Evolutionary conservation across 306 rosid genomes (phyloP), one percentile per base, ranked within the genome.

Genomic region (Erythrophleum fordii): DNA sequence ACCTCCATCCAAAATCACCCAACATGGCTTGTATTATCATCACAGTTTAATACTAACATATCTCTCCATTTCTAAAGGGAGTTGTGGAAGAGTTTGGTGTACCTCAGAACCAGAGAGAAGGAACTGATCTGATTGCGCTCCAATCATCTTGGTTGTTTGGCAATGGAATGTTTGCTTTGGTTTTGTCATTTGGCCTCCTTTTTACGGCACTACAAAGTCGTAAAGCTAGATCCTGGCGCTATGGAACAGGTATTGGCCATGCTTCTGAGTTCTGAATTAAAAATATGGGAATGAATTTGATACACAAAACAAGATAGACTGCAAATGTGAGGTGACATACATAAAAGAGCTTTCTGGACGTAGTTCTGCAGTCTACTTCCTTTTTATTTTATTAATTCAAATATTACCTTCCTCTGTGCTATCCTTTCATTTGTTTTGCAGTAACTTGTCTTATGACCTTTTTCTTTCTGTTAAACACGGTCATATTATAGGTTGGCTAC

Each of bases 161-260:
- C 74, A 94, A 94, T 86, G 98, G 98, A 84, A 94, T 92, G 98
- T 94, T 94, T 87, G 98, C 97, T 5, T 83, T 94, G 74, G 97
- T 94, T 83, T 84, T 94, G 46, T 92, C 98, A 29, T 94, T 94
- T 31, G 97, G 98, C 81, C 98, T 94, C 76, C 97, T 92, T 73
- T 84, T 83, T 28, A 94, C 97, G 13, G 97, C 95, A 74, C 86
- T 94, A 22, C 83, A 77, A 85, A 94, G 98, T 83, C 97, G 98
- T 67, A 94, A 91, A 75, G 97, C 98, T 77, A 90, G 98, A 91
- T 90, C 94, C 18, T 94, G 98, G 98, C 97, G 97, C 72, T 94
- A 92, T 77, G 98, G 97, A 66, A 79, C 98, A 78, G 98, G 98
- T 94, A 84, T 58, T 82, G 29, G 6, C 58, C 74, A 79, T 25